Base-by-base conservation (phyloP, 768 basidiomycete genomes). In the Amanita thiersii region DNA sequence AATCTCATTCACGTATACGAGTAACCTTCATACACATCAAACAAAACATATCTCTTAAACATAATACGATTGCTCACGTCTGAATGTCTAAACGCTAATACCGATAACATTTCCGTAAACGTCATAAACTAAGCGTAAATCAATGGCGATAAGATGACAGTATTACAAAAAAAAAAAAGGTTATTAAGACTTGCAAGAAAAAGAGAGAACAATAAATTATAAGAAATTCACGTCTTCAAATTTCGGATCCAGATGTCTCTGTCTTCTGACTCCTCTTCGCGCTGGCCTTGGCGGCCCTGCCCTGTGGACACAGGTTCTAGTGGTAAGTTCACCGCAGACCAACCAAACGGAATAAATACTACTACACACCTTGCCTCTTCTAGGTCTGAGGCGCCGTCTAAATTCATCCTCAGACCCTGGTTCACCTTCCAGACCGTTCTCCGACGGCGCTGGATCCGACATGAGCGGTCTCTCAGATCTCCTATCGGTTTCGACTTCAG, bases 401-500 rank as follows among this genome's bases (percentile, higher is more conserved):
- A 45, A 40, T 47, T 55, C 57, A 32, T 59, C 59, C n/a, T 56
- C 58, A 1, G 50, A 56, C 10, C 48, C 53, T 14, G 54, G 55
- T 18, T 56, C 57, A n/a, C n/a, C n/a, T n/a, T n/a, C n/a, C n/a
- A n/a, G n/a, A n/a, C n/a, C n/a, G n/a, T 54, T 54, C 23, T 54
- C 53, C 14, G 52, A 43, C 4, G 48, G 53, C n/a, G 45, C 47
- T 4, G 39, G 40, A 5, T 46, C 49, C 21, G 45, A 39, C 24
- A 41, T 35, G 2, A 24, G 19, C 18, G 25, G 35, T 31, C 28
- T 43, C 34, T 36, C 33, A 10, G 42, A 43, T n/a, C 14, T 43
- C 26, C 24, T 43, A 19, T 43, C 63, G 44, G 63, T 56, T 41
- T 55, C 56, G 53, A 59, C 62, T 17, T 69, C 70, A 21, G 57